A percentile compares a stretch with the other conserved stretches of the same genome.
phyloP scores from a whole-genome alignment of 1,139 yeast species.

The Debaryomycetaceae sp. region DNA sequence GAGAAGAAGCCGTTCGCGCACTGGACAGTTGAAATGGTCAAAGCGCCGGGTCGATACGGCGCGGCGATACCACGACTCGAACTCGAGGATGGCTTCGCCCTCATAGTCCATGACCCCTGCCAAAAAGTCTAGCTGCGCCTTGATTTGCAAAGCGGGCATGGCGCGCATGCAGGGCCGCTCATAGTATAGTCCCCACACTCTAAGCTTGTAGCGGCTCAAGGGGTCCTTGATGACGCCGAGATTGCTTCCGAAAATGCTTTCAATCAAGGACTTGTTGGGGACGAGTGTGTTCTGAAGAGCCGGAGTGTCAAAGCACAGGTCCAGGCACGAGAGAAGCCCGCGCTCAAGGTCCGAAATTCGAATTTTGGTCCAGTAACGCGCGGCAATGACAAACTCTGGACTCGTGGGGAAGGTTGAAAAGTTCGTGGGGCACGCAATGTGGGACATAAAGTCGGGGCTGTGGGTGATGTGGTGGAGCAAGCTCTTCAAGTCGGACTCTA shows the following conservation, averaged over 20 bases:
- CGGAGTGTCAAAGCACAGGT: slow-evolving; percentile 19
- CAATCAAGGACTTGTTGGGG: slow-evolving; percentile 14
- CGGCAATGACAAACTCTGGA: slow-evolving; percentile 11
- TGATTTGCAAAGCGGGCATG: slow-evolving; percentile 7
- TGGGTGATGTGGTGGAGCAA: slow-evolving; percentile 17
- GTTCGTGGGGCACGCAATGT: slow-evolving; percentile 9
- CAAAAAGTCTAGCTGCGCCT: slow-evolving; percentile 12
- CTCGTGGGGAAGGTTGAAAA: slow-evolving; percentile 5
- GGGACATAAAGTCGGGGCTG: slow-evolving; percentile 16
- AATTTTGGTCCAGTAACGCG: slow-evolving; percentile 20
- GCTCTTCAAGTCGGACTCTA: slow-evolving; percentile 22
- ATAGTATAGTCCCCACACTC: slow-evolving; percentile 18
- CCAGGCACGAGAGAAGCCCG: slow-evolving; percentile 22
- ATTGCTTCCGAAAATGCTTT: slow-evolving; percentile 9
- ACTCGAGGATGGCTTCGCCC: slow-evolving; percentile 2
- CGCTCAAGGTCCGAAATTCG: slow-evolving; percentile 19
- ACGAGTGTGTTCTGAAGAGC: slow-evolving; percentile 16
- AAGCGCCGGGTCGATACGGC: neutral
- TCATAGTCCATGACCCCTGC: slow-evolving; percentile 8
- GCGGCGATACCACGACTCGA: slow-evolving; percentile 1
- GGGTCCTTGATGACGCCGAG: slow-evolving; percentile 5
- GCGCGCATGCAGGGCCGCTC: slow-evolving; percentile 8
- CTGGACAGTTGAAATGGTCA: too few species aligned
- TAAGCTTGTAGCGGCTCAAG: slow-evolving; percentile 7
- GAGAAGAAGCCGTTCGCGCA: slow-evolving; percentile 6